Base-by-base conservation (phyloP, 352 stramenopile genomes). In the Globisporangium paddicum region DNA sequence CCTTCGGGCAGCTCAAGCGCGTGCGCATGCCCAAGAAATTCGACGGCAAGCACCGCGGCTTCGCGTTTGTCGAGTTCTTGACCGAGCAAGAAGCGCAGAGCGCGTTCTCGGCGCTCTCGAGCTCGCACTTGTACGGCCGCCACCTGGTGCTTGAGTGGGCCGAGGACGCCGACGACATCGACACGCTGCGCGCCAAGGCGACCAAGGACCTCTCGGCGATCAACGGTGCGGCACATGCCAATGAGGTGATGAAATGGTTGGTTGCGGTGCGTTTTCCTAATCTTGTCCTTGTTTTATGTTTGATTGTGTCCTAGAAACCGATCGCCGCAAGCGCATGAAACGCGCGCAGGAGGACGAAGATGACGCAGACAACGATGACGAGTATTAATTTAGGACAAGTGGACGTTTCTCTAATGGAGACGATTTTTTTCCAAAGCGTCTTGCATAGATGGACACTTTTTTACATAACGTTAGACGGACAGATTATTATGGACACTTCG, bases 11-110 rank as follows among this genome's bases (percentile, higher is more conserved):
- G 69, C 79, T 99, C 35, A 99, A 99, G 68, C 97, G 88, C 50
- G 90, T 99, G 52, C 93, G 97, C 19, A 91, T 99, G 63, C 98
- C 98, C 26, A 99, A 99, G 75, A 99, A 99, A 69, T 99, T 99
- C 66, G 97, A 99, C 75, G 97, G 97, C 48, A 84, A 78, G 51
- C 94, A 98, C 74, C 96, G 98, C 58, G 98, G 85, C 50, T 99
- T 99, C 72, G 97, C 96, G 18, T 99, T 99, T 68, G 93, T 99
- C 46, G 97, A 99, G 63, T 99, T 98, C 63, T 61, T 98, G 25
- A 98, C 96, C 1, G 79, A 92, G 45, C 94, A 99, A 67, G 97
- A 99, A 72, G 96, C 96, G 5, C 67, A 87, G 60, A 89, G 82
- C 49, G 97, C 96, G 19, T 97, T 98, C 68, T 84, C 77, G 21